A percentile compares a stretch with the other conserved stretches of the same genome.
These are phyloP conservation scores for Penicillium sp. DNA, from an alignment of 2,329 filamentous ascomycete species.

Conservation along the genomic window DNA sequence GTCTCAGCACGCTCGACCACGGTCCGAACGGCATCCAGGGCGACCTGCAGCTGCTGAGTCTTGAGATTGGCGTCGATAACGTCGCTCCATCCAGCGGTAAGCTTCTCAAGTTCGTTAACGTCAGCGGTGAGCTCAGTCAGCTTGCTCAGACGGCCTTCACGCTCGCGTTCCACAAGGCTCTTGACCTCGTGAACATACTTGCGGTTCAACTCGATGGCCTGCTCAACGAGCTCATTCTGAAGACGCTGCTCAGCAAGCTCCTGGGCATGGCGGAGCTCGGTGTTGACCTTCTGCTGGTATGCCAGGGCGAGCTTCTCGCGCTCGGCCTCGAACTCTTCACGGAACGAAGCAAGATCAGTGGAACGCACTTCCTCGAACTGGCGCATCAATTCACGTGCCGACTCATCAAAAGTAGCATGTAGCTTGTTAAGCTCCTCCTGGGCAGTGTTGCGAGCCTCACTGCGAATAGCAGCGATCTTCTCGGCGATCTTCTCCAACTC, in stretches of 20 bases:
- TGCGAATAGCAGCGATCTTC: constrained; percentile 73
- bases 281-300: constrained; percentile 76
- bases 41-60: constrained; percentile 94
- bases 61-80: constrained; percentile 87
- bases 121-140: constrained; percentile 74
- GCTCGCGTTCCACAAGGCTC: constrained; percentile 81
- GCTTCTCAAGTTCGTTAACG: constrained; percentile 78
- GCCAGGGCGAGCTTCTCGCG: constrained; percentile 72
- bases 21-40: constrained; percentile 86
- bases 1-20: constrained; percentile 71
- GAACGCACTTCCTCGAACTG: constrained; percentile 83
- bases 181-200: constrained; percentile 77
- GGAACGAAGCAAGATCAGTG: constrained; percentile 77
- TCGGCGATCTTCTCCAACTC: constrained; percentile 74
- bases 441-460: constrained; percentile 65
- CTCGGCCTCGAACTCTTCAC: constrained; percentile 83
- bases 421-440: constrained; percentile 69
- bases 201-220: constrained; percentile 83
- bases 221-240: constrained; percentile 82
- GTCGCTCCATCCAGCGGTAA: constrained; percentile 84
- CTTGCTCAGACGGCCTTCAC: constrained; percentile 80
- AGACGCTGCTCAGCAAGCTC: constrained; percentile 79
- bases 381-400: constrained; percentile 80
- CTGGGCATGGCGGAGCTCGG: constrained; percentile 74
- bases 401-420: constrained; percentile 77